phyloP scores from a whole-genome alignment of 345 rosid species.

The Alliaria petiolata region DNA sequence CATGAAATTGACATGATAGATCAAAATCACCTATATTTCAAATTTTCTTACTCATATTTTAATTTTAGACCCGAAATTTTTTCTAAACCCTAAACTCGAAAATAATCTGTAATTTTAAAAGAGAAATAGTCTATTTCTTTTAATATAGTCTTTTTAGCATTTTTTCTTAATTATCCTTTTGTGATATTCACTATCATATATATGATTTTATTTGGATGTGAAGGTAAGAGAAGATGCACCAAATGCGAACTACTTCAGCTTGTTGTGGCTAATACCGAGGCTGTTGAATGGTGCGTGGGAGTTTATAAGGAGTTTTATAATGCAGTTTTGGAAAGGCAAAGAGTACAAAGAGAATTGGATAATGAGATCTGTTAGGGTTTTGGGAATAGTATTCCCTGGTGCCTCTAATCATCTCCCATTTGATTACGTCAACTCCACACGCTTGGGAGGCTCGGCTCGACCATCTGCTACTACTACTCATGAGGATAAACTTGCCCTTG shows the following conservation, averaged over 20 bases:
- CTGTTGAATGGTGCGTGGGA: conserved; percentile 40
- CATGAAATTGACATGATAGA: neutral
- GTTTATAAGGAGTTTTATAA: conserved; percentile 39
- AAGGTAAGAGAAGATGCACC: conserved; percentile 40
- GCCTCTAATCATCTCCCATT: conserved; percentile 34
- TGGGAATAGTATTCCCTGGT: conserved; percentile 39
- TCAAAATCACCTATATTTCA: too few species aligned
- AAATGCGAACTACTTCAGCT: conserved; percentile 31
- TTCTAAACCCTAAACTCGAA: neutral
- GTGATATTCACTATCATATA: neutral
- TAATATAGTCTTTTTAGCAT: too few species aligned
- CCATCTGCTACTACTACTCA: neutral
- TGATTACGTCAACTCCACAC: conserved; percentile 38
- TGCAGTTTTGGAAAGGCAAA: conserved; percentile 28
- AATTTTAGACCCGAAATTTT: neutral
- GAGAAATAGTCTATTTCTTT: too few species aligned
- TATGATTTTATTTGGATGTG: neutral
- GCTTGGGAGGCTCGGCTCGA: conserved; percentile 34
- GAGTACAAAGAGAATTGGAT: conserved; percentile 41
- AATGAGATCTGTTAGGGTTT: conserved; percentile 23
- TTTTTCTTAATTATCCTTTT: neutral
- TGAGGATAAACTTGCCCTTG: conserved; percentile 24
- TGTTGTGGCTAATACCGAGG: conserved; percentile 22
- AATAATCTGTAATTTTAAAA: too few species aligned
- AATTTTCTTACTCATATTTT: too few species aligned